Base-by-base conservation (phyloP, 495 filamentous ascomycete genomes). In the Aspergillus hancockii region DNA sequence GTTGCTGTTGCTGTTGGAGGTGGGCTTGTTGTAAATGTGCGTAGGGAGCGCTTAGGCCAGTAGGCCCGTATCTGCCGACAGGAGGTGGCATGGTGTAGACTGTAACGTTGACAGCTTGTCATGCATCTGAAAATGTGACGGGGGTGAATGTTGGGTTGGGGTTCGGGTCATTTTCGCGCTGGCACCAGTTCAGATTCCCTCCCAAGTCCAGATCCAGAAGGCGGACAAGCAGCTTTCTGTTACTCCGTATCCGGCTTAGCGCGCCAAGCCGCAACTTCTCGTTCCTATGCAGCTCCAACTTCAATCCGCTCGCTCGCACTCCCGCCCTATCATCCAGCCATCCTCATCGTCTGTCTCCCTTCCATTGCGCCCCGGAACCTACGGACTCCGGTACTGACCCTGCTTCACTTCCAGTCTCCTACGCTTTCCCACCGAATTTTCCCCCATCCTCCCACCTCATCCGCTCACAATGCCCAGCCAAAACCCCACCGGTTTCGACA, bases 401-500 rank as follows among this genome's bases (percentile, higher is more conserved):
- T 31, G 19, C 45, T 28, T 2, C 46, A 41, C 13, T 1, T 16
- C 36, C 22, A 40, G 25, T 32, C 40, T n/a, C 41, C 16, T 30
- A 8, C 40, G 45, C 49, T 25, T 52, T 57, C 30, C 40, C 25
- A 18, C 36, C 55, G 54, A 59, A 43, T 61, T 49, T 51, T 40
- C 18, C 19, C 40, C 31, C 9, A 3, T 55, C 54, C 40, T 23
- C 66, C 53, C 40, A n/a, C n/a, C 34, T 9, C 54, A 25, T 52
- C 40, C 63, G 40, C 28, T 62, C 66, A 72, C 61, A 62, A 83
- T 85, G 81, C 62, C 84, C 49, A 66, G 79, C 60, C 72, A 72
- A 75, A 90, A 89, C 82, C 83, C 91, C 81, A 93, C 90, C 61
- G 89, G 92, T 75, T 95, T 96, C 83, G 85, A 93, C 75, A 70